Conservation (phyloP, 169 alveolate genomes). For the Theileria orientalis region DNA sequence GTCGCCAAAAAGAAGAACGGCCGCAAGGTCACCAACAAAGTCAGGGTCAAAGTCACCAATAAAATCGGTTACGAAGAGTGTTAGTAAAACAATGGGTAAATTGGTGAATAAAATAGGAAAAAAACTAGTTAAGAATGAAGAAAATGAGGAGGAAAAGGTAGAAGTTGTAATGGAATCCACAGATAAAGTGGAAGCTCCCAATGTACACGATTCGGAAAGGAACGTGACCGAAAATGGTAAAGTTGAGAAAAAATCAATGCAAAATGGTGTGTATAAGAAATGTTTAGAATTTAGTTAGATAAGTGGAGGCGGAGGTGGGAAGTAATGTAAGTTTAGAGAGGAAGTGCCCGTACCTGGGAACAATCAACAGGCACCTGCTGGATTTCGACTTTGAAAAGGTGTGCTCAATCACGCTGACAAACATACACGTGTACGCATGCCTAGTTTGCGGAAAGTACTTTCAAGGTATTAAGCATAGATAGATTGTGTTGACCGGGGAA, state of each 20-base stretch:
- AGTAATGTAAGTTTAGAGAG: too few relatives aligned
- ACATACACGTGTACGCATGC: conserved; percentile 95
- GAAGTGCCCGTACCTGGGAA: conserved; percentile 93
- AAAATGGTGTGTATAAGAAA: too few relatives aligned
- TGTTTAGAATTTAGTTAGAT: too few relatives aligned
- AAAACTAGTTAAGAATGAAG: background rate
- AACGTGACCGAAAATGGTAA: too few relatives aligned
- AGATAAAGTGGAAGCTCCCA: background rate
- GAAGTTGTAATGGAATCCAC: background rate
- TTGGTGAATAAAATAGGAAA: background rate
- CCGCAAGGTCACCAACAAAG: background rate
- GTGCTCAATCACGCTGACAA: conserved; percentile 93
- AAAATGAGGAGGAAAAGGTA: background rate
- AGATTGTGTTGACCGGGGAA: too few relatives aligned
- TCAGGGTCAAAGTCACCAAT: background rate
- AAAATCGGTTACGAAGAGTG: background rate
- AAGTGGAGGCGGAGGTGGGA: too few relatives aligned
- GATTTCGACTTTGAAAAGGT: conserved; percentile 98
- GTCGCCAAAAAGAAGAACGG: background rate
- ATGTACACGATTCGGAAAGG: too few relatives aligned
- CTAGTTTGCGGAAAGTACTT: conserved; percentile 95
- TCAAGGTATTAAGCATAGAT: conserved; percentile 93
- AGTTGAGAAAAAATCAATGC: too few relatives aligned
- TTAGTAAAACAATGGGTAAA: background rate
- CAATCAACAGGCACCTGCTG: conserved; percentile 91